Base-by-base conservation (phyloP, 805 yeast genomes). In the Cephaloascus albidus region DNA sequence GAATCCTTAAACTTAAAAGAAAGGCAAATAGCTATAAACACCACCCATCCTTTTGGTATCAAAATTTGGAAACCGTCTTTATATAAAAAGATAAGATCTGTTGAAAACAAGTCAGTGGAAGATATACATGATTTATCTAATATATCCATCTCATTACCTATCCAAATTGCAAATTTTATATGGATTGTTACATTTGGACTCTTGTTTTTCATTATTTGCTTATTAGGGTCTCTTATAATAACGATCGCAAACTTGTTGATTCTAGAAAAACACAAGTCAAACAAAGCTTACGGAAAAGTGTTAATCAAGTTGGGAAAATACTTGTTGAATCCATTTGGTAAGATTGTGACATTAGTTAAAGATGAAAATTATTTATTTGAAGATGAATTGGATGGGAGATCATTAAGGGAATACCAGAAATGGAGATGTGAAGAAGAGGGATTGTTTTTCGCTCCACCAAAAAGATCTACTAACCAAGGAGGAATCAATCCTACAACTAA, bases 11-110 rank as follows among this genome's bases (percentile, higher is more conserved):
- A 96, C 3, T 69, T 90, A 40, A 71, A 93, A 43, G 96, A 89
- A 49, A 78, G 97, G 47, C 98, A 93, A 59, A 89, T 85, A 49
- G 98, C 98, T 14, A 93, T 93, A 55, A 93, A 93, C 55, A 80
- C 85, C 38, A 88, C 97, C 3, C 98, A 93, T 65, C 98, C 98
- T 1, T 93, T 93, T 53, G 98, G 98, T 71, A 90, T 93, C 36
- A 82, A 96, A 58, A 86, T 93, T 51, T 93, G 98, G 98, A 93
- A 93, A 54, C 98, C 98, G 1, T 96, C 97, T 2, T 66, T 93
- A 40, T 93, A 93, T 62, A 93, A 93, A 57, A 93, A 93, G 58
- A 74, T 75, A 43, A 78, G 98, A 52, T 85, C 96, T 3, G 97
- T 93, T 26, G 93, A 93, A 48, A 71, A 79, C 33, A 81, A 86